phyloP scores from a whole-genome alignment of 352 stramenopile species.

The Globisporangium orthogonon region DNA sequence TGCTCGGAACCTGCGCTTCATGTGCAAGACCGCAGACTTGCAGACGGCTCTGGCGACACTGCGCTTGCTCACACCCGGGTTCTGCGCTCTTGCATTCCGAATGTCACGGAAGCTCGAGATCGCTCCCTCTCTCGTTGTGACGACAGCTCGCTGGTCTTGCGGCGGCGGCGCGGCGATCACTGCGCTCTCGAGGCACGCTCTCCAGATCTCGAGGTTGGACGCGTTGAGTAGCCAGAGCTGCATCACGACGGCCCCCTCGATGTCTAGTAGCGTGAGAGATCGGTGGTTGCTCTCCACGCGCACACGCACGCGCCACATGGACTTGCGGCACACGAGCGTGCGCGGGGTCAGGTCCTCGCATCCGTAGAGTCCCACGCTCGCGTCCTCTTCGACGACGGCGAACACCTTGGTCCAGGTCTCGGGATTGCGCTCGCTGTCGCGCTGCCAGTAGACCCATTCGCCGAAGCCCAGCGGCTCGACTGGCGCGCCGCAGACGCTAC shows the following conservation, averaged over 20 bases:
- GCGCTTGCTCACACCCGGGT: constrained; percentile 1
- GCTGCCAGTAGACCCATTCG: constrained; percentile 47
- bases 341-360: constrained; percentile 23
- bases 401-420: constrained; percentile 45
- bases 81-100: neutral
- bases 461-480: constrained; percentile 13
- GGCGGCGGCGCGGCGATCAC: neutral
- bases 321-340: constrained; percentile 3
- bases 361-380: constrained; percentile 30
- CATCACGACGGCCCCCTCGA: neutral
- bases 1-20: neutral
- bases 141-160: neutral
- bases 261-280: constrained; percentile 5
- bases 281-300: constrained; percentile 2
- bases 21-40: neutral
- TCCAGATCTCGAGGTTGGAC: constrained; percentile 9
- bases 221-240: constrained; percentile 8
- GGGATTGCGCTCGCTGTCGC: constrained; percentile 21
- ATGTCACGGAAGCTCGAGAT: neutral
- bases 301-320: constrained; percentile 5
- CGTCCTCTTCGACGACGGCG: constrained; percentile 30
- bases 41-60: constrained; percentile 4
- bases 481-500: neutral
- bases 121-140: neutral
- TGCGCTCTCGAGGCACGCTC: constrained; percentile 3